Evolutionary conservation across 345 rosid genomes (phyloP).

Genomic region (Gynandropsis gynandra): DNA sequence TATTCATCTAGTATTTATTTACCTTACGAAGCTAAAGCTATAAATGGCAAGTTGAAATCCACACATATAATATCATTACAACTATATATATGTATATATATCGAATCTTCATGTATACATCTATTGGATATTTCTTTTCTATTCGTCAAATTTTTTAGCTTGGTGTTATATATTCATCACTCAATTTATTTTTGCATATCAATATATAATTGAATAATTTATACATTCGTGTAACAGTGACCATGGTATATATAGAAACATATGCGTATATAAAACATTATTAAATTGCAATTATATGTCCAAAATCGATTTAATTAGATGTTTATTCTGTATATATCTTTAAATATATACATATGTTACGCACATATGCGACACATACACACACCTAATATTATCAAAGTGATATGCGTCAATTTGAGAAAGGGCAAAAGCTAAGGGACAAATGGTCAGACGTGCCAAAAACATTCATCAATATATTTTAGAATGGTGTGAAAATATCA

Average conservation of each 20-base stretch:
- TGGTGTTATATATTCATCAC: too few species aligned
- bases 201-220: too few species aligned
- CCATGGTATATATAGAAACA: background rate
- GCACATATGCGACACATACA: too few species aligned
- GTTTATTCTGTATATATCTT: too few species aligned
- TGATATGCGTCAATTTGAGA: constrained; percentile 28
- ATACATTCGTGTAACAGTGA: too few species aligned
- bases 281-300: too few species aligned
- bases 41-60: background rate
- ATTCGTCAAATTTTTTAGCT: too few species aligned
- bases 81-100: background rate
- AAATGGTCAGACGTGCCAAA: constrained; percentile 38
- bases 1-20: constrained; percentile 22
- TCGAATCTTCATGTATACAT: background rate
- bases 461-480: constrained; percentile 29
- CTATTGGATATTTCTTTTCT: too few species aligned
- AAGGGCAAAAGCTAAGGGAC: constrained; percentile 24
- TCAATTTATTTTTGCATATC: too few species aligned
- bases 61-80: constrained; percentile 22
- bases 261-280: background rate
- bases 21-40: constrained; percentile 1
- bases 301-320: too few species aligned
- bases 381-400: too few species aligned
- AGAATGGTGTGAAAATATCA: constrained; percentile 22
- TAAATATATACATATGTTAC: too few species aligned